phyloP scores from a whole-genome alignment of 306 rosid species.

The Vachellia collinsii region DNA sequence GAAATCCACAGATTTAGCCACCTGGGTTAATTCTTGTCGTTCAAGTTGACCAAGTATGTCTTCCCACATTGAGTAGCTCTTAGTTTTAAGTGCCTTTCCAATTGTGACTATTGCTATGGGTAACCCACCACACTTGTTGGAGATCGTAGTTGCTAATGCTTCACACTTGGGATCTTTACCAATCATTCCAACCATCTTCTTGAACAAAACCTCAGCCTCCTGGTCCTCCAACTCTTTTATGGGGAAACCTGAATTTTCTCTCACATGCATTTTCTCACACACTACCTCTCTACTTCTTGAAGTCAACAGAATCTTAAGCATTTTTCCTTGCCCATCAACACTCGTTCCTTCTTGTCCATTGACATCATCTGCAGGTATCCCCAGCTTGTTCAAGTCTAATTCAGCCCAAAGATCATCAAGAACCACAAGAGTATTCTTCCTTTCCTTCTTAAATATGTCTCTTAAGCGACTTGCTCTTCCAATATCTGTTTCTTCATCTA shows the following conservation, averaged over 20 bases:
- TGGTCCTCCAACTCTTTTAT: not conserved
- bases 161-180: too few species aligned
- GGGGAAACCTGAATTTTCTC: not conserved
- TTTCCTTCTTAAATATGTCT: not conserved
- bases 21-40: not conserved
- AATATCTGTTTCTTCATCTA: not conserved
- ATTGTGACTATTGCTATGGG: not conserved
- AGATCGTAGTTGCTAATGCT: not conserved
- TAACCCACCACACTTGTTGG: not conserved
- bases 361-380: not conserved
- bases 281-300: conserved; percentile 2
- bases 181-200: not conserved
- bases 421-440: not conserved
- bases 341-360: too few species aligned
- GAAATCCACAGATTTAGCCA: not conserved
- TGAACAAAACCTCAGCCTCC: not conserved
- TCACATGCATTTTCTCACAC: not conserved
- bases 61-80: not conserved
- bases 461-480: conserved; percentile 1
- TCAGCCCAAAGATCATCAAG: conserved; percentile 22
- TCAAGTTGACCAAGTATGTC: not conserved
- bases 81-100: not conserved
- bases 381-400: conserved; percentile 11
- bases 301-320: conserved; percentile 5
- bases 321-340: too few species aligned